These are phyloP conservation scores for Lyophyllum shimeji DNA, from an alignment of 768 basidiomycete species.

Conservation along the genomic window DNA sequence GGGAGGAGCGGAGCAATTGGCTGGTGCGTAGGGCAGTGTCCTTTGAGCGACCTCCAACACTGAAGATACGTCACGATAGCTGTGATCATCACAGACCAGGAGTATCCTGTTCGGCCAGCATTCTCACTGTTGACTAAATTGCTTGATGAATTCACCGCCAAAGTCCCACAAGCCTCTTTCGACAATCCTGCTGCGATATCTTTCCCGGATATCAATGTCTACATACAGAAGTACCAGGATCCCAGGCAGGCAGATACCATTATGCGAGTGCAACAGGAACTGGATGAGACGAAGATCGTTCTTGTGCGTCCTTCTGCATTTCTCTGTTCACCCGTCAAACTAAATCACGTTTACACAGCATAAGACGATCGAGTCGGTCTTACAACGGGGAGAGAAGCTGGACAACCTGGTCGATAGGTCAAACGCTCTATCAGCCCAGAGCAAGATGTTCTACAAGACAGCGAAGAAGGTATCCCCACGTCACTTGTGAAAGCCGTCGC, in stretches of 20 bases:
- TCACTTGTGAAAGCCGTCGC: neutral
- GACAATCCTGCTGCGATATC: conserved; percentile 64
- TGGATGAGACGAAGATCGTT: conserved; percentile 99
- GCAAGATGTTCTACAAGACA: conserved; percentile 99
- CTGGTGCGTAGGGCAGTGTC: conserved; percentile 51
- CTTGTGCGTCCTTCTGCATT: conserved; percentile 56
- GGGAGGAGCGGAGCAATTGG: conserved; percentile 81
- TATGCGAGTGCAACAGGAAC: conserved; percentile 96
- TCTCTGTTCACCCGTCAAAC: neutral
- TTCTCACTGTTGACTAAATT: conserved; percentile 94
- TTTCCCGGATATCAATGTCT: conserved; percentile 75
- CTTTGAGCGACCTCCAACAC: conserved; percentile 4
- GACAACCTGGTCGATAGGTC: conserved; percentile 95
- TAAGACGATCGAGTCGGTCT: conserved; percentile 97
- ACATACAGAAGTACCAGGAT: conserved; percentile 93
- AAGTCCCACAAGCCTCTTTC: conserved; percentile 74
- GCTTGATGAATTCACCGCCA: conserved; percentile 86
- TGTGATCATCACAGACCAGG: conserved; percentile 91
- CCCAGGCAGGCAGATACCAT: conserved; percentile 96
- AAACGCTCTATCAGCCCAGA: conserved; percentile 81
- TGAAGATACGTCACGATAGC: conserved; percentile 40
- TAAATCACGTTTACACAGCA: conserved; percentile 53
- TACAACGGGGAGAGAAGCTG: conserved; percentile 94
- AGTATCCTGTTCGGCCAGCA: conserved; percentile 95
- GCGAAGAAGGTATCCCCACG: conserved; percentile 84